phyloP scores from a whole-genome alignment of 2,329 filamentous ascomycete species.

The Trichophyton mentagrophytes region DNA sequence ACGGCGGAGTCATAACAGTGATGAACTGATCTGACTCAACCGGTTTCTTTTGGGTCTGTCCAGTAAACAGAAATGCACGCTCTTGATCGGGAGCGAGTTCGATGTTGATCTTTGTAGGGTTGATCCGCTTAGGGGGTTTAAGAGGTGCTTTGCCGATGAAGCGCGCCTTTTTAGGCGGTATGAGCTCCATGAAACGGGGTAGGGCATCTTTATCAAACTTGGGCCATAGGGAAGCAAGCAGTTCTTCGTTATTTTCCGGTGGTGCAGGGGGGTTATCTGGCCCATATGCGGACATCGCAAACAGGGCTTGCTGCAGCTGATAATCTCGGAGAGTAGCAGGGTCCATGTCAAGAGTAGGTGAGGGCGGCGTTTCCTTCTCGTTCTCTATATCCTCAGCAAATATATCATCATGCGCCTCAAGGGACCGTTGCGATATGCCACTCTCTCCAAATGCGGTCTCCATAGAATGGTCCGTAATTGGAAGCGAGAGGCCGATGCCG shows the following conservation, averaged over 20 bases:
- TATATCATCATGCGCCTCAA: conserved; percentile 2
- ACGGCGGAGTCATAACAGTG: conserved; percentile 33
- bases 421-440: not conserved
- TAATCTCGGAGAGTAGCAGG: conserved; percentile 30
- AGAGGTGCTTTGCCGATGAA: conserved; percentile 66
- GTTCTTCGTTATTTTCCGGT: conserved; percentile 59
- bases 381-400: conserved; percentile 2
- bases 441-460: not conserved
- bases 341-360: conserved; percentile 30
- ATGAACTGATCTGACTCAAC: conserved; percentile 44
- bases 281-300: conserved; percentile 33
- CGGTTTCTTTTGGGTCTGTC: conserved; percentile 42
- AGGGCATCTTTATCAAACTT: conserved; percentile 62
- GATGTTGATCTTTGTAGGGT: conserved; percentile 76
- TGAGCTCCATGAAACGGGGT: conserved; percentile 67
- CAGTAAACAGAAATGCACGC: conserved; percentile 66
- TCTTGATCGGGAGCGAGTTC: conserved; percentile 80
- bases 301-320: conserved; percentile 35
- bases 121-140: conserved; percentile 68
- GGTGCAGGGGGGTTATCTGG: conserved; percentile 54
- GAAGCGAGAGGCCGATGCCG: conserved; percentile 7
- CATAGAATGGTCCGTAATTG: not conserved
- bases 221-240: conserved; percentile 69
- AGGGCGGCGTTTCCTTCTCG: conserved; percentile 19
- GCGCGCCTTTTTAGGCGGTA: conserved; percentile 66